Conservation (phyloP, 129 eudicot species). For the Centaurea solstitialis region DNA sequence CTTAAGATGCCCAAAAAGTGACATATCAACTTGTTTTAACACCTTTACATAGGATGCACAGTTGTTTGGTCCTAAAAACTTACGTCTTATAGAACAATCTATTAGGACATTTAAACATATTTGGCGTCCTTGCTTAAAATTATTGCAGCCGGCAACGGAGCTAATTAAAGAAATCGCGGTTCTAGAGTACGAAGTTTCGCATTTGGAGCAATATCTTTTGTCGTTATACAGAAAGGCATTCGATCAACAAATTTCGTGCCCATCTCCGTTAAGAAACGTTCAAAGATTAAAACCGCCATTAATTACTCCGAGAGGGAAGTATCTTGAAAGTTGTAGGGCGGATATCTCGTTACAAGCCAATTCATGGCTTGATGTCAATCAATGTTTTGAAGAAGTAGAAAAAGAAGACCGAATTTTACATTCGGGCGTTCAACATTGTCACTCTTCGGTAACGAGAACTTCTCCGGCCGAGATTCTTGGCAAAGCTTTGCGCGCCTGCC, state of each 20-base stretch:
- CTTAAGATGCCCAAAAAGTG: background rate
- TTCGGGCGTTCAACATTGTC: conserved; percentile 69
- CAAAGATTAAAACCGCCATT: conserved; percentile 39
- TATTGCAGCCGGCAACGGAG: conserved; percentile 78
- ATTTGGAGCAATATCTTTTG: conserved; percentile 89
- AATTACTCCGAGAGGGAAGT: conserved; percentile 63
- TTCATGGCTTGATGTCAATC: conserved; percentile 29
- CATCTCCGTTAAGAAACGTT: conserved; percentile 53
- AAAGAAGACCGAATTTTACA: conserved; percentile 41
- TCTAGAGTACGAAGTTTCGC: conserved; percentile 74
- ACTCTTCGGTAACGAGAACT: conserved; percentile 64
- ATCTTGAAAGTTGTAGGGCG: conserved; percentile 48
- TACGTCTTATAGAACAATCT: background rate
- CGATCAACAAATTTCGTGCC: conserved; percentile 58
- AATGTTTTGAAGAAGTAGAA: conserved; percentile 9
- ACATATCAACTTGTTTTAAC: background rate
- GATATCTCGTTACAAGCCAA: conserved; percentile 43
- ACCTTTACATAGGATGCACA: too few species aligned
- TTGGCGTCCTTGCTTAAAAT: background rate
- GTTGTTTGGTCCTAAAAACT: background rate
- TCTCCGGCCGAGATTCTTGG: conserved; percentile 45
- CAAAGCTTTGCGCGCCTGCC: conserved; percentile 65
- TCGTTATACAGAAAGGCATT: conserved; percentile 77
- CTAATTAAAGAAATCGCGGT: conserved; percentile 76
- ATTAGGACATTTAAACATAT: background rate